Percentiles rank a stretch among this genome's conserved stretches.
Evolutionary conservation across 805 yeast species (phyloP).

Genomic region (Lachancea waltii): DNA sequence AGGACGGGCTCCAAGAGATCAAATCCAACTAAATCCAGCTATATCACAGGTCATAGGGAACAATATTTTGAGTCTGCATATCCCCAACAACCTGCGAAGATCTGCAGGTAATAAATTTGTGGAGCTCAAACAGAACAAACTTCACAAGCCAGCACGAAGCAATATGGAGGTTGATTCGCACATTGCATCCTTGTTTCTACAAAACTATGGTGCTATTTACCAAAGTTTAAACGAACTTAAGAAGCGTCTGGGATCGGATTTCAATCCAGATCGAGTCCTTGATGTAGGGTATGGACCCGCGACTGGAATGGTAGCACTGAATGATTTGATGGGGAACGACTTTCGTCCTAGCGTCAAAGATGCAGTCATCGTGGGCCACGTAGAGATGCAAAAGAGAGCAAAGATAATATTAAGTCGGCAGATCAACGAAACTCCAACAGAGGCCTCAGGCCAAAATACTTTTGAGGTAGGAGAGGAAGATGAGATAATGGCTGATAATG

Average conservation of each 20-base stretch:
- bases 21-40: constrained; percentile 48
- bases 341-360: constrained; percentile 60
- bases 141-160: constrained; percentile 44
- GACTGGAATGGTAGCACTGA: constrained; percentile 81
- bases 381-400: constrained; percentile 76
- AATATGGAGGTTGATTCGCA: constrained; percentile 66
- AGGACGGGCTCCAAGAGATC: constrained; percentile 47
- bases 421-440: constrained; percentile 38
- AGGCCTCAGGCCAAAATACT: constrained; percentile 6
- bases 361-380: constrained; percentile 61
- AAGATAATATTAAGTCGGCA: constrained; percentile 70
- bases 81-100: constrained; percentile 59
- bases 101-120: constrained; percentile 53
- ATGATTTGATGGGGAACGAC: constrained; percentile 67
- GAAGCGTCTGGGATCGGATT: constrained; percentile 46
- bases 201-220: constrained; percentile 65
- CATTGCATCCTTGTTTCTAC: constrained; percentile 72
- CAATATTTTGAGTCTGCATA: constrained; percentile 51
- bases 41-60: constrained; percentile 56
- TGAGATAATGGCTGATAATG: constrained; percentile 26
- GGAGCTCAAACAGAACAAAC: constrained; percentile 43
- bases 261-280: constrained; percentile 60
- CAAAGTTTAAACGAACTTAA: constrained; percentile 64
- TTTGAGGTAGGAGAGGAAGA: constrained; percentile 14
- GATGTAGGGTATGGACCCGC: constrained; percentile 91